Evolutionary conservation across 768 basidiomycete genomes (phyloP).

Genomic region (Mrakia gelida): DNA sequence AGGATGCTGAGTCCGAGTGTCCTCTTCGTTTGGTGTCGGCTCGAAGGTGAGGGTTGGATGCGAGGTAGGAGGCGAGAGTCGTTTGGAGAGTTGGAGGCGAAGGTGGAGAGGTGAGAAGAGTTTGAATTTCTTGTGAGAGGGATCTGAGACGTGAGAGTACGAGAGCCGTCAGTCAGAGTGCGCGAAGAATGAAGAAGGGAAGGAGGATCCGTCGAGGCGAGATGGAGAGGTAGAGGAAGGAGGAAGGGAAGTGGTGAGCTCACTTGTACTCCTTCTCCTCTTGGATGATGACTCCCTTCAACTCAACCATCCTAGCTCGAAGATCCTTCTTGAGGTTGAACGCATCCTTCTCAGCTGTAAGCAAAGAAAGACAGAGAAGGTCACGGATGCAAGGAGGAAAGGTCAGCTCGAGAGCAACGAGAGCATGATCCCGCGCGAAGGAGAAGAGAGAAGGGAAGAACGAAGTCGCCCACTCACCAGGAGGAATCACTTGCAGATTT

Average conservation of each 20-base stretch:
- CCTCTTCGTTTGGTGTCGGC: neutral
- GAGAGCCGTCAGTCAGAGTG: neutral
- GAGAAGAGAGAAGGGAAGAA: neutral
- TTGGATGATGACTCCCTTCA: neutral
- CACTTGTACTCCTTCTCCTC: conserved; percentile 16
- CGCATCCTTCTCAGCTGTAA: neutral
- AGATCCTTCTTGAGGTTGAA: neutral
- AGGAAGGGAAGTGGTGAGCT: neutral
- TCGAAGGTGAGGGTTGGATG: neutral
- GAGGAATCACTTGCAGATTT: conserved; percentile 5
- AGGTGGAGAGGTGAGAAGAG: neutral
- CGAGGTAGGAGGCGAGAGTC: conserved; percentile 1
- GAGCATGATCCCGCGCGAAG: neutral
- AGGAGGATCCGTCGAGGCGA: too few relatives aligned
- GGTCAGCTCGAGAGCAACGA: neutral
- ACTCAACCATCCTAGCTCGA: conserved; percentile 11
- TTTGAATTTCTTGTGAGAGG: neutral
- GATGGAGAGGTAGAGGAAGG: neutral
- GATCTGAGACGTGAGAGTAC: neutral
- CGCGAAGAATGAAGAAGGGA: neutral
- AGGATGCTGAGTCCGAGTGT: neutral
- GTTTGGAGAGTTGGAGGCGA: conserved; percentile 15
- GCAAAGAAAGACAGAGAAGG: neutral
- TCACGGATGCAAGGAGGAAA: neutral
- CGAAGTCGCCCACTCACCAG: neutral